phyloP scores from a whole-genome alignment of 208 protist species.

The Naegleria lovaniensis region DNA sequence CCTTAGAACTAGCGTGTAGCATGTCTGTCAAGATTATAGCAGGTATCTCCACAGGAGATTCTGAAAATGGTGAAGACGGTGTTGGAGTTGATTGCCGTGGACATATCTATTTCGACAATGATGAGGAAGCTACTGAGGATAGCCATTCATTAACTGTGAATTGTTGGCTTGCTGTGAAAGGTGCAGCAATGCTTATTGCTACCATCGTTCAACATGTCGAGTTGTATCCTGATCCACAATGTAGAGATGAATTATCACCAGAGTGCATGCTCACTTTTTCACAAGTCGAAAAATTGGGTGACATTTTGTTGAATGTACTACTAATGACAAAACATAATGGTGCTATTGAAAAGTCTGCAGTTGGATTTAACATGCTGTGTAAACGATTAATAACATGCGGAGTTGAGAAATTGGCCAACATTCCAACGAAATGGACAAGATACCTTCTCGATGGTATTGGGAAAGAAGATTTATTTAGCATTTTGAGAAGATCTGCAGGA shows the following conservation, averaged over 20 bases:
- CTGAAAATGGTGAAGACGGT: slow-evolving; percentile 21
- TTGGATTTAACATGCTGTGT: slow-evolving; percentile 21
- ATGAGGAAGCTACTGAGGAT: neutral
- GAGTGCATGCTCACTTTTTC: neutral
- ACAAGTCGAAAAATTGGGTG: slow-evolving; percentile 8
- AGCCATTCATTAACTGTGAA: slow-evolving; percentile 34
- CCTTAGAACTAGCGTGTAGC: neutral
- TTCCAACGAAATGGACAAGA: slow-evolving; percentile 31
- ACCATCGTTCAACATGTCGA: slow-evolving; percentile 3
- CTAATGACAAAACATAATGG: slow-evolving; percentile 36
- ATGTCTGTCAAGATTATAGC: slow-evolving; percentile 28
- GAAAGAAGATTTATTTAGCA: neutral
- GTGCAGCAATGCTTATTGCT: neutral
- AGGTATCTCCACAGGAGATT: neutral
- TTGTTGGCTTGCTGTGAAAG: slow-evolving; percentile 39
- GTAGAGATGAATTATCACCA: too few relatives aligned
- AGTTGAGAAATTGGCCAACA: neutral
- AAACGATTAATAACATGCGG: slow-evolving; percentile 26
- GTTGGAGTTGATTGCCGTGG: slow-evolving; percentile 33
- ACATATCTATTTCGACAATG: slow-evolving; percentile 27
- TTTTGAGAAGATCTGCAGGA: slow-evolving; percentile 32
- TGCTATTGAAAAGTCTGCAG: slow-evolving; percentile 34
- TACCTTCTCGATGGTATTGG: slow-evolving; percentile 17
- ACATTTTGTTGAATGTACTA: slow-evolving; percentile 21
- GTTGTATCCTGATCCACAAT: neutral